These are phyloP conservation scores for Linnemannia schmuckeri DNA, from an alignment of 192 early-diverging fungal species.

Conservation along the genomic window DNA sequence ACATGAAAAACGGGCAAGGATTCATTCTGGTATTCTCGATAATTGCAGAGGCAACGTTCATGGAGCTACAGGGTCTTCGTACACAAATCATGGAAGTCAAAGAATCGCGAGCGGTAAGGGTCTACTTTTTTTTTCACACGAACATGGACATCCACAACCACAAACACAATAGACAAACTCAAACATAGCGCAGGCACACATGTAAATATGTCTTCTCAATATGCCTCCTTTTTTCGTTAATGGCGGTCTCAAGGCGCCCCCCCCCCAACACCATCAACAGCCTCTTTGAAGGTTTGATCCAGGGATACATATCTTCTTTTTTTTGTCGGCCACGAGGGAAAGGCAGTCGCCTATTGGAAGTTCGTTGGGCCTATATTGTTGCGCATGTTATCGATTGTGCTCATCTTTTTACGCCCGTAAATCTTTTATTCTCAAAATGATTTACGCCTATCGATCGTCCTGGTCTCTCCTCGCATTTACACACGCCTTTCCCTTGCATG, in stretches of 20 bases:
- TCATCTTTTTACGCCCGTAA: not conserved
- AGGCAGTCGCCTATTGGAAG: not conserved
- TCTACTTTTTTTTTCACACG: not conserved
- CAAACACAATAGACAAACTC: not conserved
- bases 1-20: conserved; percentile 93
- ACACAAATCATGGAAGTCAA: conserved; percentile 87
- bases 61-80: conserved; percentile 82
- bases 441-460: not conserved
- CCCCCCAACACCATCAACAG: not conserved
- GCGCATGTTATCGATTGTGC: conserved; percentile 1
- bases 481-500: not conserved
- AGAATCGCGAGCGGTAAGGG: conserved; percentile 69
- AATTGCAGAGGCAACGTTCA: conserved; percentile 76
- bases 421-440: not conserved
- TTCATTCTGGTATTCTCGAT: conserved; percentile 92
- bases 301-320: not conserved
- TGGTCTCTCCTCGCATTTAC: not conserved
- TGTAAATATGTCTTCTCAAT: too few relatives aligned
- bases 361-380: not conserved
- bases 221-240: not conserved
- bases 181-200: not conserved
- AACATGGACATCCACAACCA: not conserved
- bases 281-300: not conserved
- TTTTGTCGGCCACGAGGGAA: not conserved
- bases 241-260: not conserved